Conservation (phyloP, 345 rosid species). For the Kandelia obovata region DNA sequence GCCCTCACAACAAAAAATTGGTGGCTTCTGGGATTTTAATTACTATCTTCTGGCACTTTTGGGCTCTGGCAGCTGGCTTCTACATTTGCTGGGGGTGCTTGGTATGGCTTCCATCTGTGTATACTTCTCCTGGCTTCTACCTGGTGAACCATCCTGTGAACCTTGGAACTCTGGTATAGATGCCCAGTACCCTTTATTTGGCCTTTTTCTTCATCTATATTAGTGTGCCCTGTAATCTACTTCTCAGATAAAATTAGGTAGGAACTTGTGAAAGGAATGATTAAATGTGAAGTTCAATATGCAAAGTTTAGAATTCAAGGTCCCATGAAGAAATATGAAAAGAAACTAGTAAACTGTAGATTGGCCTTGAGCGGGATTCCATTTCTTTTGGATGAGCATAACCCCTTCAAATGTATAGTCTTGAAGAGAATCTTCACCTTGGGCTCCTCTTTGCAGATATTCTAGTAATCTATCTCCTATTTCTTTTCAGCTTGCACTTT, state of each 20-base stretch:
- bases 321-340: too few relatives aligned
- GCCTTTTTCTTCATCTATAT: background rate
- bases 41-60: background rate
- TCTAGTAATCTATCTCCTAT: conserved; percentile 19
- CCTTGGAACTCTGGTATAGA: conserved; percentile 86
- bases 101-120: conserved; percentile 98
- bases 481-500: conserved; percentile 70
- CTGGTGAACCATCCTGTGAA: conserved; percentile 93
- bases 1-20: too few relatives aligned
- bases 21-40: too few relatives aligned
- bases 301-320: background rate
- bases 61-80: conserved; percentile 79
- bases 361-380: background rate
- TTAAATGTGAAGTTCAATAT: background rate
- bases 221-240: background rate
- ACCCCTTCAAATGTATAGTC: background rate
- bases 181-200: background rate
- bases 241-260: background rate
- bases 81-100: conserved; percentile 99
- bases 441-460: background rate
- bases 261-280: background rate
- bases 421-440: background rate
- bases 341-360: background rate
- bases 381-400: conserved; percentile 6
- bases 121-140: conserved; percentile 99